Evolutionary conservation across 345 rosid species (phyloP).

Genomic region (Excoecaria agallocha): DNA sequence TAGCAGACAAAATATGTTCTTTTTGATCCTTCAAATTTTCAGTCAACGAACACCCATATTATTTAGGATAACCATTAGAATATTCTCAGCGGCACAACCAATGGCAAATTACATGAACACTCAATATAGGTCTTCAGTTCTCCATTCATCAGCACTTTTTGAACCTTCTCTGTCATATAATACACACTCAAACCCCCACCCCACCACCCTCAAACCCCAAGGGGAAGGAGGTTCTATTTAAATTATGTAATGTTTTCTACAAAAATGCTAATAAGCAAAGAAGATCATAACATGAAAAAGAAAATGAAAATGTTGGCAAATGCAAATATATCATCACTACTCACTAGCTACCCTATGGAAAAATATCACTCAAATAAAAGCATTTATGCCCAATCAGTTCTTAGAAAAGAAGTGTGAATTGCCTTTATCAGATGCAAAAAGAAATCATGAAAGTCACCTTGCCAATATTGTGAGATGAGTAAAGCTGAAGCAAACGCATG

Average conservation of each 20-base stretch:
- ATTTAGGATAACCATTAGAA: not conserved
- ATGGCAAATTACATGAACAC: not conserved
- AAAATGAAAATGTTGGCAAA: not conserved
- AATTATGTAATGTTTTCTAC: not conserved
- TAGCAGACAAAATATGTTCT: not conserved
- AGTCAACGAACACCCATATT: not conserved
- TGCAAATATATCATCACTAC: not conserved
- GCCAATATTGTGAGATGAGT: slow-evolving; percentile 95
- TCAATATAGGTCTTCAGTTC: not conserved
- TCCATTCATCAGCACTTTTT: not conserved
- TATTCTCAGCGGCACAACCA: not conserved
- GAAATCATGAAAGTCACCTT: slow-evolving; percentile 50
- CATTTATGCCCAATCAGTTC: not conserved
- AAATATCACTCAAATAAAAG: not conserved
- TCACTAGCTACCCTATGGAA: not conserved
- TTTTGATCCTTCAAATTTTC: not conserved
- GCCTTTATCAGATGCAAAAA: not conserved
- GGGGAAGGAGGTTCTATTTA: not conserved
- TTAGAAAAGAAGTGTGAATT: slow-evolving; percentile 16
- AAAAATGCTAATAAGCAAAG: not conserved
- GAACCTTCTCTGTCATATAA: not conserved
- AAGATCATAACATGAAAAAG: not conserved
- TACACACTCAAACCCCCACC: not conserved
- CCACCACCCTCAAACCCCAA: not conserved
- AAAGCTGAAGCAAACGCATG: slow-evolving; percentile 87